Percentiles rank a stretch among this genome's conserved stretches.
These are phyloP conservation scores for Plasmodium gonderi DNA, from an alignment of 169 alveolate species.

Conservation along the genomic window DNA sequence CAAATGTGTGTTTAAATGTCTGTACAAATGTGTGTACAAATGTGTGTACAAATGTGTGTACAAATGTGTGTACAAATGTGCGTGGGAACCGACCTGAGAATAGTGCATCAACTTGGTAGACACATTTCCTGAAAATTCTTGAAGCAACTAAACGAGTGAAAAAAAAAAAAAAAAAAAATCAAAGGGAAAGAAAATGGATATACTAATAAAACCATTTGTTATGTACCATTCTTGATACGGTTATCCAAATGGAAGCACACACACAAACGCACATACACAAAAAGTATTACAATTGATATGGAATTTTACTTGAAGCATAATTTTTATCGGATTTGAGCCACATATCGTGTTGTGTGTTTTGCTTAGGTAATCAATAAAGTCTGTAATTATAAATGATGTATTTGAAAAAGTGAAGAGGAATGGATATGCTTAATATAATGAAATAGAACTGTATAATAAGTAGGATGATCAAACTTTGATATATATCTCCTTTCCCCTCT, in stretches of 20 bases:
- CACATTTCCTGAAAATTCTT: constrained; percentile 17
- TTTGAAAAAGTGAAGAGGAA: background rate
- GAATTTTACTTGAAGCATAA: constrained; percentile 84
- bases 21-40: background rate
- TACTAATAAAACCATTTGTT: background rate
- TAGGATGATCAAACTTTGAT: background rate
- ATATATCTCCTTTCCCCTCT: background rate
- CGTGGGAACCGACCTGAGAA: constrained; percentile 23
- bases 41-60: background rate
- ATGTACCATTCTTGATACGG: background rate
- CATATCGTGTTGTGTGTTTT: constrained; percentile 95
- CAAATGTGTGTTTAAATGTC: background rate
- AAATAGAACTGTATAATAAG: background rate
- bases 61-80: background rate
- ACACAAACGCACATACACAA: background rate
- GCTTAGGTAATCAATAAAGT: constrained; percentile 87
- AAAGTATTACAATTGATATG: background rate
- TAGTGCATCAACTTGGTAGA: constrained; percentile 59
- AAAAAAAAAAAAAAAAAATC: background rate
- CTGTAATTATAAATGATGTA: too few species aligned
- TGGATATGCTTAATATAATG: background rate
- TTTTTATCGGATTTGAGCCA: constrained; percentile 94
- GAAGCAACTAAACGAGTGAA: constrained; percentile 27
- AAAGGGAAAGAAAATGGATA: background rate
- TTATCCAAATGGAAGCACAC: background rate